phyloP scores from a whole-genome alignment of 495 filamentous ascomycete species.

The Diplogelasinospora grovesii region DNA sequence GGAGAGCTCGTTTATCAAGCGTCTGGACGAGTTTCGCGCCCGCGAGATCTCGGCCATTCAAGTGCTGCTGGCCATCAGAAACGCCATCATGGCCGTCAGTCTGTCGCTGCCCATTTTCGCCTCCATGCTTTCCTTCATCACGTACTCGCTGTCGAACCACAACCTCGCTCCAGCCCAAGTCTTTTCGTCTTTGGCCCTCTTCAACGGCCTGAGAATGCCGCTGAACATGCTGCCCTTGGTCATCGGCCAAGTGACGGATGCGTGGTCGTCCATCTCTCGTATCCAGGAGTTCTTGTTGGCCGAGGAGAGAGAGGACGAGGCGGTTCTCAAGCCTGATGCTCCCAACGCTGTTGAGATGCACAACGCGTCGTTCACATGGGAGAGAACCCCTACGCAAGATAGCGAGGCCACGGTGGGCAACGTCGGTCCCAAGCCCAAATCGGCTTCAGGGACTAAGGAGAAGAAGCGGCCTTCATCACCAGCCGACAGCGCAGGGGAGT shows the following conservation, averaged over 20 bases:
- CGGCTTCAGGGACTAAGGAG: conserved; percentile 14
- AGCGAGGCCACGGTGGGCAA: conserved; percentile 31
- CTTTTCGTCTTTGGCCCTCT: conserved; percentile 89
- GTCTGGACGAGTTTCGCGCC: conserved; percentile 62
- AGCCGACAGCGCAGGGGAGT: conserved; percentile 35
- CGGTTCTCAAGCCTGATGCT: conserved; percentile 52
- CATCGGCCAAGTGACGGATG: conserved; percentile 83
- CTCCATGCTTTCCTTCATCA: conserved; percentile 93
- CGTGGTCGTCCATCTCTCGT: conserved; percentile 72
- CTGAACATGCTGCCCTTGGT: conserved; percentile 83
- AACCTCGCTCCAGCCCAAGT: conserved; percentile 64
- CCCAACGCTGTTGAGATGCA: conserved; percentile 65
- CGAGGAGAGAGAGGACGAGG: conserved; percentile 77
- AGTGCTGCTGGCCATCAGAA: conserved; percentile 70
- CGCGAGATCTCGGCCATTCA: conserved; percentile 75
- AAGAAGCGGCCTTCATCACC: conserved; percentile 21
- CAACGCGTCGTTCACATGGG: conserved; percentile 87
- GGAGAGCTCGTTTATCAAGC: conserved; percentile 79
- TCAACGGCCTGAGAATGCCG: conserved; percentile 85
- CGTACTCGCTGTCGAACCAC: conserved; percentile 73
- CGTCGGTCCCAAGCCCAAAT: conserved; percentile 23
- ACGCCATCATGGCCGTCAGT: conserved; percentile 72
- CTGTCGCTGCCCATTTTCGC: conserved; percentile 80
- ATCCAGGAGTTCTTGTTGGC: conserved; percentile 82
- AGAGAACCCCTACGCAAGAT: conserved; percentile 62